Evolutionary conservation across 2,329 filamentous ascomycete species (phyloP).

Genomic region (Kalaharituber pfeilii): DNA sequence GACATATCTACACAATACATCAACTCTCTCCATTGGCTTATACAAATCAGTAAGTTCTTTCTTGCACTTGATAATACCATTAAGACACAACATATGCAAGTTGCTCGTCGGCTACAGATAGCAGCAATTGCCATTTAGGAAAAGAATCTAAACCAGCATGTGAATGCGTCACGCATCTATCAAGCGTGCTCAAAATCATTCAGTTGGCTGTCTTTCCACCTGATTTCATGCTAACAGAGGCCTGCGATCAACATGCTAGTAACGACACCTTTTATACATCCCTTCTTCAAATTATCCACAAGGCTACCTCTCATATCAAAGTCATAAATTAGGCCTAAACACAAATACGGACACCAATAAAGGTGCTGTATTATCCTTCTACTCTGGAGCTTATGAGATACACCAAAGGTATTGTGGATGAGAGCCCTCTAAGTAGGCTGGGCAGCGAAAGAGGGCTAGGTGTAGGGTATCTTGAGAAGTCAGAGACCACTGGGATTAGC

Average conservation of each 20-base stretch:
- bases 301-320: background rate
- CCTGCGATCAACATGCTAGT: too few relatives aligned
- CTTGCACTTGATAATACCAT: background rate
- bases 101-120: background rate
- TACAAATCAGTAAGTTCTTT: background rate
- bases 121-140: too few relatives aligned
- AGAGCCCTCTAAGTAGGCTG: background rate
- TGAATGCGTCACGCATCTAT: background rate
- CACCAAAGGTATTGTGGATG: background rate
- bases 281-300: background rate
- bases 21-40: background rate
- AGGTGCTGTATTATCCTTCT: background rate
- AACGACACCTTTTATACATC: background rate
- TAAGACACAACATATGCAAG: background rate
- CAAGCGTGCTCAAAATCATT: background rate
- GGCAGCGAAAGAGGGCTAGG: background rate
- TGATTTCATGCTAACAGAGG: too few relatives aligned
- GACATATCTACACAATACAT: background rate
- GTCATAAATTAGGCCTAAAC: background rate
- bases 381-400: background rate
- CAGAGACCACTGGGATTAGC: background rate
- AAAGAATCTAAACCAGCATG: background rate
- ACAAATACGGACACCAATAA: background rate
- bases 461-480: background rate
- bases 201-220: background rate